Evolutionary conservation across 2,329 filamentous ascomycete genomes (phyloP).

Genomic region (Colletotrichum sp.): DNA sequence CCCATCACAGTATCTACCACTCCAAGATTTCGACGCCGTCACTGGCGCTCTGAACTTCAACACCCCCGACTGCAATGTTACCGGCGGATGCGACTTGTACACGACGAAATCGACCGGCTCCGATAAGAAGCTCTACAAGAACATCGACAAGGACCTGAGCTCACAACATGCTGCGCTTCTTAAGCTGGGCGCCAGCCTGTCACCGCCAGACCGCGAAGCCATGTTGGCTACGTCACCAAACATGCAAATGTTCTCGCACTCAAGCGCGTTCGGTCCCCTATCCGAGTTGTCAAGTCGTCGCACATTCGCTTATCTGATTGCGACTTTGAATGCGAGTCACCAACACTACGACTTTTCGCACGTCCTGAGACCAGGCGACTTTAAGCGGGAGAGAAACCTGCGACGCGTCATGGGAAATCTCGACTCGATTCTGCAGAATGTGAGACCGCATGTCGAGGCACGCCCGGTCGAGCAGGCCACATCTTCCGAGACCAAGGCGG

Average conservation of each 20-base stretch:
- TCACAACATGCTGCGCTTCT: constrained; percentile 89
- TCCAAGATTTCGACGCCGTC: constrained; percentile 89
- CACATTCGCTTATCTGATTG: constrained; percentile 95
- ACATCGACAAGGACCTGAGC: constrained; percentile 90
- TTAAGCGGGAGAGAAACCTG: constrained; percentile 82
- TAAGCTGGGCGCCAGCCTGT: constrained; percentile 84
- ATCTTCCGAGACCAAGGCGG: constrained; percentile 48
- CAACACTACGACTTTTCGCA: constrained; percentile 93
- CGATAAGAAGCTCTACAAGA: constrained; percentile 97
- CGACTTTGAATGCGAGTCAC: constrained; percentile 94
- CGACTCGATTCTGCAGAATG: constrained; percentile 85
- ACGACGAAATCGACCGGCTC: constrained; percentile 94
- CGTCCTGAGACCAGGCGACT: constrained; percentile 86
- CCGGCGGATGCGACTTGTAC: constrained; percentile 94
- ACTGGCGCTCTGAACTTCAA: constrained; percentile 95
- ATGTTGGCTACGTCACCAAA: constrained; percentile 70
- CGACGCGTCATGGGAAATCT: constrained; percentile 85
- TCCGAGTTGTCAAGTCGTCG: constrained; percentile 87
- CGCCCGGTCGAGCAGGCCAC: constrained; percentile 46
- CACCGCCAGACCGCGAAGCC: constrained; percentile 78
- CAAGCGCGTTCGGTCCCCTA: constrained; percentile 90
- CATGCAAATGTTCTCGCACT: constrained; percentile 69
- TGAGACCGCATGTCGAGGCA: constrained; percentile 69
- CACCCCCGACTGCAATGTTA: constrained; percentile 88
- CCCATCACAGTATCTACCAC: constrained; percentile 77